Conservation (phyloP, 345 rosid species). For the Geranium rotundifolium region DNA sequence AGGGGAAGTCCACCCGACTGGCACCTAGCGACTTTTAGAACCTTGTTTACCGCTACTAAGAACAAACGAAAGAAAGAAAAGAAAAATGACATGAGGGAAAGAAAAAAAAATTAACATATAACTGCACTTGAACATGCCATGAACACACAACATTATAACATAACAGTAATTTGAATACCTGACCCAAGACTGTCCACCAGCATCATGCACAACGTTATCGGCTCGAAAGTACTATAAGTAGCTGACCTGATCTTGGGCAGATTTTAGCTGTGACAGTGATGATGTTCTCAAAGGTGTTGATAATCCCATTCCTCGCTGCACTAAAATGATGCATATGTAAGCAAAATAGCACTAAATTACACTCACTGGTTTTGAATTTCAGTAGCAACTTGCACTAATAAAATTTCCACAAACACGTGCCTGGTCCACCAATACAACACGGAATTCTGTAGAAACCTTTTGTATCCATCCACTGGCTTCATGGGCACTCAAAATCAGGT, state of each 20-base stretch:
- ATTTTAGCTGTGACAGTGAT: constrained; percentile 57
- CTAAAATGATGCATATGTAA: constrained; percentile 5
- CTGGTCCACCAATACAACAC: constrained; percentile 71
- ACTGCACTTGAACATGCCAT: neutral
- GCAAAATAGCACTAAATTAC: neutral
- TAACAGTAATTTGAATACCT: constrained; percentile 28
- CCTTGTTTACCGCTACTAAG: too few species aligned
- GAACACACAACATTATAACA: constrained; percentile 3
- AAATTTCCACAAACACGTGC: constrained; percentile 20
- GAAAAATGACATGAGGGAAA: too few species aligned
- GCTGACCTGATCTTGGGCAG: constrained; percentile 38
- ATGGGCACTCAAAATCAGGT: constrained; percentile 65
- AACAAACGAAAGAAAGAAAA: too few species aligned
- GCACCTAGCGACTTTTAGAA: too few species aligned
- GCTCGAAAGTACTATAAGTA: constrained; percentile 62
- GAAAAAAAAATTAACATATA: too few species aligned
- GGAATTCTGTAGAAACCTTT: constrained; percentile 64
- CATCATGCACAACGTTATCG: constrained; percentile 61
- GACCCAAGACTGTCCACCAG: constrained; percentile 74
- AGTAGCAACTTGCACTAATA: neutral
- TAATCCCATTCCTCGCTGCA: constrained; percentile 81
- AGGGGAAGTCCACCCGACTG: too few species aligned
- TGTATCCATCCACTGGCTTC: constrained; percentile 68
- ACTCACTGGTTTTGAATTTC: neutral
- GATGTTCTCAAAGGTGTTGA: constrained; percentile 63